Conservation (phyloP, 805 yeast species). For the Danielozyma ontarioensis region DNA sequence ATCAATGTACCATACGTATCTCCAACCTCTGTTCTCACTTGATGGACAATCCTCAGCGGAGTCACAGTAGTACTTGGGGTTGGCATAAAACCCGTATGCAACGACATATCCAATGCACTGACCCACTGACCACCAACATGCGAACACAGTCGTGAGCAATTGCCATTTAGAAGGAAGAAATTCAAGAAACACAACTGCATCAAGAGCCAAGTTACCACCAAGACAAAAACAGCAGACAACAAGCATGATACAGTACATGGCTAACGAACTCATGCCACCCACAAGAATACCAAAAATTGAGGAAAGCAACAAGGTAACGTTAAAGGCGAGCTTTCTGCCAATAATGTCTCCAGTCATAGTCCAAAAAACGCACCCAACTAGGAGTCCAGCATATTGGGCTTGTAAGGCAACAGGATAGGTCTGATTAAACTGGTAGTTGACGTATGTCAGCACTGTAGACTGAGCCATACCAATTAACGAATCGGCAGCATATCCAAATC, state of each 20-base stretch:
- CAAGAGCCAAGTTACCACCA: constrained; percentile 56
- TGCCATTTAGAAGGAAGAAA: constrained; percentile 48
- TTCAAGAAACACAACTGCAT: constrained; percentile 49
- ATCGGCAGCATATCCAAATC: constrained; percentile 51
- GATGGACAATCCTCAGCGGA: constrained; percentile 5
- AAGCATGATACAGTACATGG: constrained; percentile 46
- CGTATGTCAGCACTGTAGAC: constrained; percentile 40
- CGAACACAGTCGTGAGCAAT: constrained; percentile 47
- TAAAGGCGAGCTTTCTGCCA: constrained; percentile 51
- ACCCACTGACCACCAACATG: constrained; percentile 54
- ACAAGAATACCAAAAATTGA: constrained; percentile 48
- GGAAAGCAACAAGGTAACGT: constrained; percentile 42
- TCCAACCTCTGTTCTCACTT: constrained; percentile 6
- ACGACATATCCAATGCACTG: constrained; percentile 48
- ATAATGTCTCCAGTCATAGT: constrained; percentile 52
- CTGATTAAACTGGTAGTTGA: constrained; percentile 44
- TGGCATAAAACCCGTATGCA: constrained; percentile 48
- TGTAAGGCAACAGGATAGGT: constrained; percentile 36
- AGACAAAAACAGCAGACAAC: constrained; percentile 41
- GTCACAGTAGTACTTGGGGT: constrained; percentile 33
- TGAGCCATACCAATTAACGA: constrained; percentile 40
- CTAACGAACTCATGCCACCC: constrained; percentile 47
- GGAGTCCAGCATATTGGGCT: constrained; percentile 47
- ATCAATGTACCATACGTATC: constrained; percentile 8
- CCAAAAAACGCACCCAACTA: constrained; percentile 52